Base-by-base conservation (phyloP, 2,329 filamentous ascomycete genomes). In the Colletotrichum truncatum region DNA sequence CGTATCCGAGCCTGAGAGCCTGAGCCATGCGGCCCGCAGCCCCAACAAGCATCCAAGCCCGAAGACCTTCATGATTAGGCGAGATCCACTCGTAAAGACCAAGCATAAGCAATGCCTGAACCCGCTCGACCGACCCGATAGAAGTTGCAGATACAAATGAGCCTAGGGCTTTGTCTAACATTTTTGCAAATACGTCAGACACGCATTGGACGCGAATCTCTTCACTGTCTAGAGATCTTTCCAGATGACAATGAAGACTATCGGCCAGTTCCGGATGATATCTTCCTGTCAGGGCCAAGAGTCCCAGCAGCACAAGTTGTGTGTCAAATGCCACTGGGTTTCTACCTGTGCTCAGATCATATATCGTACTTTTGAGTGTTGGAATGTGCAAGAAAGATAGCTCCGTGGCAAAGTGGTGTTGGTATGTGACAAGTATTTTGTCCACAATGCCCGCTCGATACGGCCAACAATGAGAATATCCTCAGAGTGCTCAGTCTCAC, bases 51-150 rank as follows among this genome's bases (percentile, higher is more conserved):
- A 90, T 83, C 86, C 89, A 93, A 14, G 89, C 89, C 43, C 85
- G 85, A 16, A 85, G 76, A 2, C 89, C 89, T 67, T 78, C 77
- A 4, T 78, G 77, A 4, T 84, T 80, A 10, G 85, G 83, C 73
- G 89, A 88, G 9, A 87, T 88, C 89, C 90, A 93, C 67, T 92
- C 89, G 67, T 92, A 91, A 8, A 92, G 79, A 2, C 86, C 88
- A 6, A 93, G 81, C 89, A 93, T 92, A 8, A 93, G 80, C 43
- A 89, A 83, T 1, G 89, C 88, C 69, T 93, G 90, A 1, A 89
- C 86, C 14, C 87, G 83, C 67, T 91, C 87, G 5, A 92, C 78
- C 2, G 86, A 87, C 4, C 86, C 83, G 9, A 75, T 75, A 16
- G 81, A 81, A 69, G 86, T 83, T 54, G 77, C 80, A 43, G 75